Evolutionary conservation across 306 rosid species (phyloP).

Genomic region (Astragalus glycyphyllos): DNA sequence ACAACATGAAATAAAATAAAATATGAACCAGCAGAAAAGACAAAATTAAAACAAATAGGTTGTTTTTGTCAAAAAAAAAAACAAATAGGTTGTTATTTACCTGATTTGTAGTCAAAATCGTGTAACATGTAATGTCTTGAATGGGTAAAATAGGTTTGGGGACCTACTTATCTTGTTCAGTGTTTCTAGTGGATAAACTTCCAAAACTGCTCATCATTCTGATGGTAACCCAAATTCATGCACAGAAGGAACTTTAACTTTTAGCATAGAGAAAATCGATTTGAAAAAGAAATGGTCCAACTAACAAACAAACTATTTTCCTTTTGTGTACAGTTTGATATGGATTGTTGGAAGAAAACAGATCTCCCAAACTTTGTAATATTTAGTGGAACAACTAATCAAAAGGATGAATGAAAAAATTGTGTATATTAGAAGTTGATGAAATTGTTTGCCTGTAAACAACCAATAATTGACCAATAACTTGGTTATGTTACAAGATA

Average conservation of each 20-base stretch:
- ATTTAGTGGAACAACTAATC: not conserved
- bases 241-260: constrained; percentile 35
- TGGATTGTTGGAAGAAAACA: not conserved
- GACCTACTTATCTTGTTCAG: constrained; percentile 46
- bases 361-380: not conserved
- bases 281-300: not conserved
- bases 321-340: not conserved
- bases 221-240: constrained; percentile 23
- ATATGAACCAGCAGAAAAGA: constrained; percentile 37
- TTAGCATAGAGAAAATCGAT: constrained; percentile 22
- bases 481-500: too few species aligned
- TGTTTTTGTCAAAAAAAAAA: too few species aligned
- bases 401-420: not conserved
- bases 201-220: constrained; percentile 34
- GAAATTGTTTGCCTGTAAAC: too few species aligned
- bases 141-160: constrained; percentile 42
- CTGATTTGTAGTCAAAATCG: constrained; percentile 32
- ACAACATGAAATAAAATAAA: not conserved
- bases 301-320: constrained; percentile 7
- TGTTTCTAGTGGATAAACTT: constrained; percentile 38
- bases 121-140: not conserved
- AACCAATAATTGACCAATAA: too few species aligned
- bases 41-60: constrained; percentile 34
- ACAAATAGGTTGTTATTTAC: constrained; percentile 28
- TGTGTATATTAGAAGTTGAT: too few species aligned